Evolutionary conservation across 495 filamentous ascomycete genomes (phyloP), one percentile per base, ranked within the genome.

Genomic region (Umbilicaria muhlenbergii): DNA sequence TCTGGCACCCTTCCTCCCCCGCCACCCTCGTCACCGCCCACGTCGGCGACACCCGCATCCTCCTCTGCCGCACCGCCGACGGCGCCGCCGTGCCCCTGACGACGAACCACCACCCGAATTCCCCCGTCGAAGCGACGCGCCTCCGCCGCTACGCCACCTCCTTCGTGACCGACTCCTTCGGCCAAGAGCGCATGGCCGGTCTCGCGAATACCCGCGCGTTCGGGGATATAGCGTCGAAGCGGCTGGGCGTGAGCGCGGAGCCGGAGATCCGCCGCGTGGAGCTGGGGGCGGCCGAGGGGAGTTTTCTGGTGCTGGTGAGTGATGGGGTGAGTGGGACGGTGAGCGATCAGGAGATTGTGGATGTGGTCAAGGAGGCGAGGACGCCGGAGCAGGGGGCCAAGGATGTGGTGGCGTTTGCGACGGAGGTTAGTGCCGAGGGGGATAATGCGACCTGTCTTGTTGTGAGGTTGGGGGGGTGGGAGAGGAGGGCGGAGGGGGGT

Each of bases 361-460:
- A 98, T 55, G 78, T 96, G 21, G 71, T 96, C 45, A 98, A 96
- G 56, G 91, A 98, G 59, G 81, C 83, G 6, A 73, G 66, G 53
- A 98, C 92, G 0, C 91, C 91, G 0, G 88, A 93, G 49, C 73
- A 93, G 61, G 91, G 75, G 2, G 75, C 83, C 2, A 71, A 67
- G 38, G 75, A 81, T 44, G 77, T 98, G 11, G 83, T 92, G 24
- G 73, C 72, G 31, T 94, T 86, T 54, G 87, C 89, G 2, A 88
- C 80, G 3, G 92, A 96, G 65, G 79, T 92, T 12, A 77, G 71
- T 15, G 69, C 57, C 7, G 80, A 86, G 41, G 89, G 81, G 0
- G 89, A 98, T 59, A 98, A 98, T 68, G 85, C 87, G 10, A 98
- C 92, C n/a, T 89, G 83, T 55, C 62, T 95, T 3, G 89, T 95